Evolutionary conservation across 306 rosid genomes (phyloP), one percentile per base, ranked within the genome.

Genomic region (Vachellia pachyceras): DNA sequence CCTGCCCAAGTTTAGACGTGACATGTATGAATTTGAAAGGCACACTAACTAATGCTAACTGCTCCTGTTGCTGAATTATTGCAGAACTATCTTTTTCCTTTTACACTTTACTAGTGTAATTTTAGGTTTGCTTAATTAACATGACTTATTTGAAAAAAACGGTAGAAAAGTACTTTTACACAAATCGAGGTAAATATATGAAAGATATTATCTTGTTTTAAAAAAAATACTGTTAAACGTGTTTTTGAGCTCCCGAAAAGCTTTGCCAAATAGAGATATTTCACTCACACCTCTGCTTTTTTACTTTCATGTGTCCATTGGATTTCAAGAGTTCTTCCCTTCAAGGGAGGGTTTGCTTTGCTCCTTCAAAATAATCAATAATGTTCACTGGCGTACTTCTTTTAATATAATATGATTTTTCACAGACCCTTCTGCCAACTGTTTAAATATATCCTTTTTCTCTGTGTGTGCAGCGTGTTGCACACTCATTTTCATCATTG

Each of bases 351-450:
- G 97, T 93, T 87, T 89, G 90, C 84, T 85, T 29, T 29, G 33
- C 33, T 7, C 81, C 85, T 88, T 82, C 23, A 77, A 83, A 77
- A 83, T 91, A 88, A 85, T 86, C 91, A 86, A 47, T n/a, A 47
- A 83, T 93, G 85, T 86, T 85, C 91, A 84, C 89, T 84, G 84
- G 85, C 90, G 78, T 87, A 35, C 85, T 74, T 87, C 73, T 69
- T 85, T 85, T 84, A 3, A 10, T 58, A 23, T 58, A 58, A 80
- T 84, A 33, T 3, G 3, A 73, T 77, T 84, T 88, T 85, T 86
- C 77, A 91, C 98, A 87, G 99, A 93, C 99, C 92, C 97, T 87
- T 77, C 87, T 89, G 99, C 97, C 97, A 87, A 89, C 98, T 86
- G 88, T 93, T 85, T 82, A 83, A 80, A 86, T 89, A 89, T 78